Evolutionary conservation across 495 filamentous ascomycete species (phyloP).

Genomic region (Neurospora sp.): DNA sequence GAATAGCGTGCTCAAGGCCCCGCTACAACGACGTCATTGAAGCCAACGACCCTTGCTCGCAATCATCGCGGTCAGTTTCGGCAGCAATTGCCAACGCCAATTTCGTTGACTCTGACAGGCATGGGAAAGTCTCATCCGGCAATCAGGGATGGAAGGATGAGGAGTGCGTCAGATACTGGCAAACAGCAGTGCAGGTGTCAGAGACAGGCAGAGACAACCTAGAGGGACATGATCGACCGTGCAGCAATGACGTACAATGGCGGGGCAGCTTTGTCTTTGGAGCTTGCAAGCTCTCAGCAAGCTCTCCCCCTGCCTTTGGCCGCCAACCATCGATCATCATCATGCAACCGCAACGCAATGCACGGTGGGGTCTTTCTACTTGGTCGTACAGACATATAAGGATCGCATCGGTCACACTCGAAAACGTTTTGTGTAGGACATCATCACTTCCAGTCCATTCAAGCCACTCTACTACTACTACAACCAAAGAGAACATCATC

Average conservation of each 20-base stretch:
- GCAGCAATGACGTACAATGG: neutral
- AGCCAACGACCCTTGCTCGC: neutral
- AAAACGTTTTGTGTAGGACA: neutral
- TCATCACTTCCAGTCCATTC: neutral
- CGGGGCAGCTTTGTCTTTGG: neutral
- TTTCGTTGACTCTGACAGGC: neutral
- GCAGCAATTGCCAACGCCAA: neutral
- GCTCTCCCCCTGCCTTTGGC: neutral
- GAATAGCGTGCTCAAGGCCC: neutral
- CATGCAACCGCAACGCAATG: neutral
- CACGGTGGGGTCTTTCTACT: neutral
- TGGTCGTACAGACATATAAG: neutral
- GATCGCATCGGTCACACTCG: neutral
- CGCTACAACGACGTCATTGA: neutral
- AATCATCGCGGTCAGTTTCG: neutral
- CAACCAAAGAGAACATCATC: neutral
- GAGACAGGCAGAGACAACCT: neutral
- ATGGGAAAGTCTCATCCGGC: neutral
- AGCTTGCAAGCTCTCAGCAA: neutral
- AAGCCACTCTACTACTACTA: neutral
- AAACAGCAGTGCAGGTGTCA: neutral
- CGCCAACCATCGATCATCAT: neutral
- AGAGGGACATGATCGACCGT: neutral
- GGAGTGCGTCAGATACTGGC: neutral
- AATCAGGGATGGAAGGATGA: neutral